Evolutionary conservation across 495 filamentous ascomycete species (phyloP).

Genomic region (Penicillium antarcticum): DNA sequence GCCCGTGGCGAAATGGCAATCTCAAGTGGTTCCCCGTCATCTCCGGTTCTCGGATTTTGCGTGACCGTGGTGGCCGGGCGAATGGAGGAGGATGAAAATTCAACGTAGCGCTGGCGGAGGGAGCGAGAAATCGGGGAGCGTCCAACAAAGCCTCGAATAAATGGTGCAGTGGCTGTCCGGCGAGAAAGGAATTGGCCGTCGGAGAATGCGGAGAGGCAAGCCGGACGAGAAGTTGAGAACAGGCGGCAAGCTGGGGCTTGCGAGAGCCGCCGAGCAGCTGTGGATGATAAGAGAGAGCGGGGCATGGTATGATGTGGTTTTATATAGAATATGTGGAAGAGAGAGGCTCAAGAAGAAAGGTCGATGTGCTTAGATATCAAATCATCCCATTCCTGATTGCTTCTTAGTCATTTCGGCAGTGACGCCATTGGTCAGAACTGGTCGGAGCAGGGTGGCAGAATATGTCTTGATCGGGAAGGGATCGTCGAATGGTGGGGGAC

Average conservation of each 20-base stretch:
- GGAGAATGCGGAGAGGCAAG: slow-evolving; percentile 36
- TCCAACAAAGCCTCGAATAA: neutral
- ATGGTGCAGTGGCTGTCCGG: slow-evolving; percentile 7
- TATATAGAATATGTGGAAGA: slow-evolving; percentile 1
- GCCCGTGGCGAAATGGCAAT: slow-evolving; percentile 80
- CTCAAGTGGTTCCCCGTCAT: slow-evolving; percentile 77
- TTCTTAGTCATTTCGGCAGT: slow-evolving; percentile 31
- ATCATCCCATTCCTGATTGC: slow-evolving; percentile 19
- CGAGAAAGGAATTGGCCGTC: slow-evolving; percentile 15
- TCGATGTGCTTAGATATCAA: slow-evolving; percentile 8
- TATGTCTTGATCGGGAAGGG: slow-evolving; percentile 9
- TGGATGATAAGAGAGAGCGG: slow-evolving; percentile 22
- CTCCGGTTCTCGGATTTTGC: slow-evolving; percentile 43
- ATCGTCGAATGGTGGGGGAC: slow-evolving; percentile 16
- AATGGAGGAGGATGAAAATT: slow-evolving; percentile 33
- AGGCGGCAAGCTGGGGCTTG: slow-evolving; percentile 14
- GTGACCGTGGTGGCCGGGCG: slow-evolving; percentile 28
- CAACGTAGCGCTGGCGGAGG: slow-evolving; percentile 16
- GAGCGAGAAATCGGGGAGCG: neutral
- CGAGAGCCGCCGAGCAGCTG: slow-evolving; percentile 20
- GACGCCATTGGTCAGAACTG: slow-evolving; percentile 31
- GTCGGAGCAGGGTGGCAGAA: slow-evolving; percentile 31
- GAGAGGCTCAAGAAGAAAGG: slow-evolving; percentile 1
- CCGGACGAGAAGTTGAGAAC: slow-evolving; percentile 28
- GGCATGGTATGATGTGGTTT: slow-evolving; percentile 22